phyloP scores from a whole-genome alignment of 192 early-diverging fungal species.

The Spizellomyces punctatus region DNA sequence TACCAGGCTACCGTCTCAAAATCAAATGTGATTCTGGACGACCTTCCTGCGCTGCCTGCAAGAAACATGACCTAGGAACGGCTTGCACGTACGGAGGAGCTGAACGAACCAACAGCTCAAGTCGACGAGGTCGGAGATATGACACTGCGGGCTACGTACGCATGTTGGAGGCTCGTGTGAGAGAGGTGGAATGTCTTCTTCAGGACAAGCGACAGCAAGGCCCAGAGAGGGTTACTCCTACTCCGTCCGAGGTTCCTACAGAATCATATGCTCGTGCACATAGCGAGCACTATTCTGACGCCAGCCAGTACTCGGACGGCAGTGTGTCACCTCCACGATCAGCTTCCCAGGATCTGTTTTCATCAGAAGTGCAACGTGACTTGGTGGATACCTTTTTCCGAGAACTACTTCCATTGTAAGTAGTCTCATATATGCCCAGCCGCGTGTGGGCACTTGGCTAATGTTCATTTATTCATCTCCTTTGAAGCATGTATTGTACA shows the following conservation, averaged over 20 bases:
- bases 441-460: no score
- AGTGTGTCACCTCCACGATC: no score
- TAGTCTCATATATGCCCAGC: not conserved
- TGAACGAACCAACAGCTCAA: slow-evolving; percentile 5
- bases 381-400: slow-evolving; percentile 11
- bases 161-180: slow-evolving; percentile 27
- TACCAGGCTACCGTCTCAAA: slow-evolving; percentile 27
- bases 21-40: slow-evolving; percentile 30
- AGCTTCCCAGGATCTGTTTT: slow-evolving; percentile 11
- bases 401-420: slow-evolving; percentile 14
- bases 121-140: slow-evolving; percentile 17
- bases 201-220: not conserved
- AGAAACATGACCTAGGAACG: slow-evolving; percentile 19
- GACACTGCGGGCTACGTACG: slow-evolving; percentile 32
- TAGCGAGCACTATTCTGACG: no score
- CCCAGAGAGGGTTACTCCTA: not conserved
- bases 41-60: slow-evolving; percentile 28
- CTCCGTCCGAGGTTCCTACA: no score
- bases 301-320: no score
- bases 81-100: slow-evolving; percentile 26
- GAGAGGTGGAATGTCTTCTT: slow-evolving; percentile 21
- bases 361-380: slow-evolving; percentile 17
- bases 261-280: no score
- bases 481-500: slow-evolving; percentile 2
- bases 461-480: no score